Evolutionary conservation across 2,329 filamentous ascomycete species (phyloP), one percentile per base, ranked within the genome.

Genomic region (Cylindrodendrum hubeiense): DNA sequence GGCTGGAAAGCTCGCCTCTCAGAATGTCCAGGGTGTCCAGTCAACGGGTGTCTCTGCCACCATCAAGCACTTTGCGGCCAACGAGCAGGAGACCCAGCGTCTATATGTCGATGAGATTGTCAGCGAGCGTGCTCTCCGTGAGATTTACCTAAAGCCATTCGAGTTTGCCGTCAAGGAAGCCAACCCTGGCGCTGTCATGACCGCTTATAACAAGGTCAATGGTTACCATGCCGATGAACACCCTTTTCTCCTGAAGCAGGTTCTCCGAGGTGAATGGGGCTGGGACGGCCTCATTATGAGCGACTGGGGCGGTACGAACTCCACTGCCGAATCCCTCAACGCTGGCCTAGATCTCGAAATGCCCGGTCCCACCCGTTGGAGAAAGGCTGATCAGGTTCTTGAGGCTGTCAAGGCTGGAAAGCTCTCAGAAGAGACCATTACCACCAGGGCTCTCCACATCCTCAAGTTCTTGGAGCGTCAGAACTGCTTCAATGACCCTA

Each of bases 31-130:
- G 34, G 79, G 79, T 17, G 75, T 81, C n/a, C 78, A 81, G 59
- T 74, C 74, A 15, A 75, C 74, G 30, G 77, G 79, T 5, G 76
- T 82, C 12, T 41, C 59, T 5, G 63, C 63, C 13, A 52, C 78
- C 1, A 78, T 81, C 57, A 82, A 82, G 69, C 80, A 81, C 60
- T 81, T 79, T 68, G 75, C 77, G 6, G 79, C 77, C 54, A 81
- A 82, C 70, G 80, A 82, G 50, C 70, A 72, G 51, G 67, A 69
- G 33, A 69, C 67, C 0, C 44, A 59, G 17, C 51, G 67, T 2
- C 55, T 63, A 10, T 57, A 49, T 19, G 62, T 69, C 10, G 46
- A 69, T 28, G 60, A 61, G 52, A 50, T 33, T 8, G 51, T 69
- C 30, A 26, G 30, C 15, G 67, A 70, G 46, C 50, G 65, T 9